A percentile compares a stretch with the other conserved stretches of the same genome.
phyloP scores from a whole-genome alignment of 208 protist species.

The Acanthamoeba castellanii region DNA sequence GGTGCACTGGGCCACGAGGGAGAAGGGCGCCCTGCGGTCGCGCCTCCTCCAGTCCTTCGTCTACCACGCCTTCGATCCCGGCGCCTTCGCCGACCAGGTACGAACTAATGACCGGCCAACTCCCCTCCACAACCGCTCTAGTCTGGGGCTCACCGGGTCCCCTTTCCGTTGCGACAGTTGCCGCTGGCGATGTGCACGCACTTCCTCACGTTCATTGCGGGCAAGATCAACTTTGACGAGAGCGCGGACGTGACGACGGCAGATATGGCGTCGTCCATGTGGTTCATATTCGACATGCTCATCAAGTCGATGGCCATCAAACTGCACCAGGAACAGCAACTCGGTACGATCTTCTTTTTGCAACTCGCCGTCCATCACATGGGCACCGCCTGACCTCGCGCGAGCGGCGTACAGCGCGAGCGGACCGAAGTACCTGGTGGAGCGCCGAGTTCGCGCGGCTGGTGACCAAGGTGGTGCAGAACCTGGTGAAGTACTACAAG shows the following conservation, averaged over 20 bases:
- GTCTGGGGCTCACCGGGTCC: background rate
- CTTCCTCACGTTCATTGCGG: slow-evolving; percentile 74
- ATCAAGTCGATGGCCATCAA: slow-evolving; percentile 83
- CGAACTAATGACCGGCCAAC: background rate
- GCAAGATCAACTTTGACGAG: slow-evolving; percentile 74
- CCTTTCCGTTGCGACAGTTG: background rate
- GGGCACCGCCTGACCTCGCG: background rate
- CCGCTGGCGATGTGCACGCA: slow-evolving; percentile 70
- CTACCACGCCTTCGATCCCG: slow-evolving; percentile 57
- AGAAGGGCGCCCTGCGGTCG: slow-evolving; percentile 60
- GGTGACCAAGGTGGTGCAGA: slow-evolving; percentile 67
- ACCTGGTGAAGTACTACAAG: slow-evolving; percentile 73
- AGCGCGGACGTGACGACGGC: slow-evolving; percentile 36
- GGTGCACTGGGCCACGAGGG: slow-evolving; percentile 50
- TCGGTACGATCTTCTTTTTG: slow-evolving; percentile 34
- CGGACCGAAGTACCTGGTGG: slow-evolving; percentile 66
- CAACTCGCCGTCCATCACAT: background rate
- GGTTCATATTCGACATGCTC: slow-evolving; percentile 88
- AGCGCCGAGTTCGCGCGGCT: slow-evolving; percentile 54
- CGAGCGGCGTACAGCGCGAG: background rate
- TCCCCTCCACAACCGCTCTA: background rate
- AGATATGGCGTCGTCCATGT: slow-evolving; percentile 74
- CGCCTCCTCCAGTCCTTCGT: slow-evolving; percentile 59
- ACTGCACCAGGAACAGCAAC: slow-evolving; percentile 59
- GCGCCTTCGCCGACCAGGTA: slow-evolving; percentile 30